phyloP scores from a whole-genome alignment of 1,139 yeast species.

The Wickerhamomyces sp. region DNA sequence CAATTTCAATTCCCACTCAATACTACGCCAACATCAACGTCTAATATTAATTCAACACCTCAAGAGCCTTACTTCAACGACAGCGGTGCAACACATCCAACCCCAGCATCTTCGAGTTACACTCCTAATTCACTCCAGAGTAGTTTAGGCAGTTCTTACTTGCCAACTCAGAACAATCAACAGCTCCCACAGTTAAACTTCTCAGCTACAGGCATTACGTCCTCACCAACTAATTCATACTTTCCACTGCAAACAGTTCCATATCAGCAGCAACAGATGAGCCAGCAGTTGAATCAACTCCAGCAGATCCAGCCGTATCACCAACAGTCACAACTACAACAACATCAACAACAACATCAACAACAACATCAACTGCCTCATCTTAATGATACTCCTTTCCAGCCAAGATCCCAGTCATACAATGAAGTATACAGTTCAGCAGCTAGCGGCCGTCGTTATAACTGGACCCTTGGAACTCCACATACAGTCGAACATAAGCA shows the following conservation, averaged over 20 bases:
- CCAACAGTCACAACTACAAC: too few relatives aligned
- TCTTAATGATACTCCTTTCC: slow-evolving; percentile 2
- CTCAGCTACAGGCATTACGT: slow-evolving; percentile 2
- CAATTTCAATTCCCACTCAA: slow-evolving; percentile 1
- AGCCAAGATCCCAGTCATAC: slow-evolving; percentile 8
- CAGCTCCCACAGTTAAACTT: slow-evolving; percentile 12
- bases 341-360: too few relatives aligned
- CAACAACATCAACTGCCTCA: not conserved
- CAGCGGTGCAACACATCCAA: not conserved
- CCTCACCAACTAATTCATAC: not conserved
- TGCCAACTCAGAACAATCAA: slow-evolving; percentile 1
- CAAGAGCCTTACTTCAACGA: not conserved
- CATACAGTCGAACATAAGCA: slow-evolving; percentile 4
- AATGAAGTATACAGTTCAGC: slow-evolving; percentile 4
- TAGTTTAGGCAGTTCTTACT: not conserved
- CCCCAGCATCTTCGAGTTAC: not conserved
- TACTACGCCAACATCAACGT: not conserved
- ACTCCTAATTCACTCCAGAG: not conserved
- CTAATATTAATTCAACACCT: not conserved
- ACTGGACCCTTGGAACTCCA: slow-evolving; percentile 3
- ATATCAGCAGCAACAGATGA: not conserved
- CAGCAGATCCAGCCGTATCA: too few relatives aligned
- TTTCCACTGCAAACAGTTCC: slow-evolving; percentile 1
- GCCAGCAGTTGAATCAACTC: not conserved
- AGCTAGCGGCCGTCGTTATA: slow-evolving; percentile 1